Percentiles rank a stretch among this genome's conserved stretches.
Conservation (phyloP, 306 rosid species). For the Vicia villosa region DNA sequence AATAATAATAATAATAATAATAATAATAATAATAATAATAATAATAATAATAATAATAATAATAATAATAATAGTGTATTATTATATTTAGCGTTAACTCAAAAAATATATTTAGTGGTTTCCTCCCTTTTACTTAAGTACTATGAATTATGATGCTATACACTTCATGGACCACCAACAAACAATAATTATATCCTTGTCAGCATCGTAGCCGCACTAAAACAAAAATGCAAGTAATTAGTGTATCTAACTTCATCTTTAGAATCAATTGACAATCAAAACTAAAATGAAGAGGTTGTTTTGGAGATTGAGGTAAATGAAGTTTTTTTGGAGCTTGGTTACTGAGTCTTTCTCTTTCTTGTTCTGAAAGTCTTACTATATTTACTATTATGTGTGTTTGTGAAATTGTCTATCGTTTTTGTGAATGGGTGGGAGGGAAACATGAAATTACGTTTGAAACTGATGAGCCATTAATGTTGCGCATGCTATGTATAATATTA, state of each 20-base stretch:
- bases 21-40: too few relatives aligned
- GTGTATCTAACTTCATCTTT: neutral
- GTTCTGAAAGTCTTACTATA: neutral
- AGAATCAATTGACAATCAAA: neutral
- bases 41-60: too few relatives aligned
- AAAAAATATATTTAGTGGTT: conserved; percentile 15
- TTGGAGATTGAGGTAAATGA: neutral
- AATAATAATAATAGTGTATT: neutral
- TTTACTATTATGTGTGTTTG: too few relatives aligned
- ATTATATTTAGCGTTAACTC: conserved; percentile 32
- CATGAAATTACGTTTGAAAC: neutral
- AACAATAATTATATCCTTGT: conserved; percentile 38
- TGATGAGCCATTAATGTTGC: neutral
- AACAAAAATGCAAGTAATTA: conserved; percentile 28
- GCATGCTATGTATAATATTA: too few relatives aligned
- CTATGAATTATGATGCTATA: conserved; percentile 36
- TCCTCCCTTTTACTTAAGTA: conserved; percentile 55
- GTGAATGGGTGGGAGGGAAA: neutral
- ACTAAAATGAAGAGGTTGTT: neutral
- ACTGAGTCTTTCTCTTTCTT: neutral
- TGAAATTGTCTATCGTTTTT: neutral
- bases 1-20: too few relatives aligned
- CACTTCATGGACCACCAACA: conserved; percentile 38
- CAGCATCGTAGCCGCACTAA: conserved; percentile 23
- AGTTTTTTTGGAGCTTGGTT: neutral